A percentile compares a stretch with the other conserved stretches of the same genome.
phyloP scores from a whole-genome alignment of 495 filamentous ascomycete genomes.

The Acidiella bohemica region DNA sequence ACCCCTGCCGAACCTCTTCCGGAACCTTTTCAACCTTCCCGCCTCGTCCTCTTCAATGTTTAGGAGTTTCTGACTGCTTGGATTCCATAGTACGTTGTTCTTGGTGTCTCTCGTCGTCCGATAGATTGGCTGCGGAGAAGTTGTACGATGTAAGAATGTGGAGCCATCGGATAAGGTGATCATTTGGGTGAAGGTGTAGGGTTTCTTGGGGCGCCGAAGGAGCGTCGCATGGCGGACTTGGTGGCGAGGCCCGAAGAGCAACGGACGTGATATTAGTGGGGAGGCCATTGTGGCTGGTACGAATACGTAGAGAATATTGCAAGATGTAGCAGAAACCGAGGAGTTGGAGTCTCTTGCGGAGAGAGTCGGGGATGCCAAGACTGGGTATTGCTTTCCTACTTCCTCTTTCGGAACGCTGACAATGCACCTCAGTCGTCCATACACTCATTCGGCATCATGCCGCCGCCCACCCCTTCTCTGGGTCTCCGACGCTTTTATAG shows the following conservation, averaged over 20 bases:
- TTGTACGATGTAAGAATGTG: slow-evolving; percentile 78
- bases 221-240: slow-evolving; percentile 69
- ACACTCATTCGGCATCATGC: no score
- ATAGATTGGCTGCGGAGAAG: slow-evolving; percentile 67
- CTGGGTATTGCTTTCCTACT: no score
- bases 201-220: slow-evolving; percentile 70
- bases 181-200: slow-evolving; percentile 94
- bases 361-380: no score
- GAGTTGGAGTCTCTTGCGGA: no score
- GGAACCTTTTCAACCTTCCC: slow-evolving; percentile 73
- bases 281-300: background rate
- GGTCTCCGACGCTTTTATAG: no score
- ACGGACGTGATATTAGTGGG: background rate
- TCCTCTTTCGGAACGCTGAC: no score
- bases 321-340: slow-evolving; percentile 4
- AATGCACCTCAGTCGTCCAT: no score
- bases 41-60: slow-evolving; percentile 95
- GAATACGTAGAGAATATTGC: slow-evolving; percentile 1
- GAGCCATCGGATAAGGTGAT: slow-evolving; percentile 86
- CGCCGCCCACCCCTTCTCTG: no score
- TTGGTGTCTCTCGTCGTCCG: slow-evolving; percentile 67
- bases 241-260: background rate
- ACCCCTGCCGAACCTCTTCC: slow-evolving; percentile 64
- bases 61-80: slow-evolving; percentile 55
- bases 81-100: slow-evolving; percentile 87